These are phyloP conservation scores for Acacia crassicarpa DNA, from an alignment of 306 rosid genomes.

Conservation along the genomic window DNA sequence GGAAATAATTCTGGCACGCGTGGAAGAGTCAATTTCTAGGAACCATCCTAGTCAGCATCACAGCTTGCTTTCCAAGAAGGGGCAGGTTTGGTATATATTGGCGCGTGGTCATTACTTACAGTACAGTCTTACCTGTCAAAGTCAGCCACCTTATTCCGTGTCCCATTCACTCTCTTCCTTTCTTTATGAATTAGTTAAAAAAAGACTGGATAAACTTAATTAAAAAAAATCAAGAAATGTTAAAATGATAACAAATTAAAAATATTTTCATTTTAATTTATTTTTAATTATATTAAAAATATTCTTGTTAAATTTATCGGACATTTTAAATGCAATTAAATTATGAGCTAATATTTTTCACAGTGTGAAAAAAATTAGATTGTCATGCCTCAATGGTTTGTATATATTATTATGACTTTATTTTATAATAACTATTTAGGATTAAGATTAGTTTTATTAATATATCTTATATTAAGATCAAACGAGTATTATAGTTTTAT, in stretches of 20 bases:
- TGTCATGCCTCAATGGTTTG: not conserved
- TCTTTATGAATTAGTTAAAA: not conserved
- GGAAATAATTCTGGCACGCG: not conserved
- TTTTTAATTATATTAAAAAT: too few species aligned
- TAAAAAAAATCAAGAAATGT: not conserved
- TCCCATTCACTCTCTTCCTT: not conserved
- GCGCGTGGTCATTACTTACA: not conserved
- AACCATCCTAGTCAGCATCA: not conserved
- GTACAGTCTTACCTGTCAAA: constrained; percentile 3
- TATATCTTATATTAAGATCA: too few species aligned
- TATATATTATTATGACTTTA: too few species aligned
- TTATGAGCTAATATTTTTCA: too few species aligned
- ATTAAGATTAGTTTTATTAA: too few species aligned
- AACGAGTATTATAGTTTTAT: not conserved
- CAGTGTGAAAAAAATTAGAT: too few species aligned
- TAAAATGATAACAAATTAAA: too few species aligned
- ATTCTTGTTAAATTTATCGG: too few species aligned
- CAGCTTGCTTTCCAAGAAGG: not conserved
- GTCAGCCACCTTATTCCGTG: constrained; percentile 8
- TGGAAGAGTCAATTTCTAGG: not conserved
- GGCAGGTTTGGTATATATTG: not conserved
- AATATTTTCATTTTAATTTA: too few species aligned
- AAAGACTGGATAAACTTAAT: too few species aligned
- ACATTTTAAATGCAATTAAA: too few species aligned
- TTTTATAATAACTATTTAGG: too few species aligned